Percentiles rank a stretch among this genome's conserved stretches.
phyloP scores from a whole-genome alignment of 2,329 filamentous ascomycete species.

The Plenodomus lindquistii region DNA sequence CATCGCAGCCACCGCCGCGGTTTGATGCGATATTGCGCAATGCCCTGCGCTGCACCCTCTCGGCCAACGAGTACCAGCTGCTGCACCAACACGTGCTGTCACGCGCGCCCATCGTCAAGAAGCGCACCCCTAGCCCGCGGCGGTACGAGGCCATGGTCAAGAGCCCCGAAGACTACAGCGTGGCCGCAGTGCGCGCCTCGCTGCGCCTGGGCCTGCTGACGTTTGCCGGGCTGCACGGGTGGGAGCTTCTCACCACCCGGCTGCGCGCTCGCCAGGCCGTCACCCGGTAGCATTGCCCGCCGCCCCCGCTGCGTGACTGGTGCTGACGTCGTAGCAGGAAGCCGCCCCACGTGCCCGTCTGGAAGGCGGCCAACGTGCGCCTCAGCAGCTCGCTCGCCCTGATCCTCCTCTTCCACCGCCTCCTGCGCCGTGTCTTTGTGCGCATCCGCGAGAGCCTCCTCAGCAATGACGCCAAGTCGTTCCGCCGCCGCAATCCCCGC shows the following conservation, averaged over 20 bases:
- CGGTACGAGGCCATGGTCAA: constrained; percentile 57
- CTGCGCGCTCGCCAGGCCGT: constrained; percentile 39
- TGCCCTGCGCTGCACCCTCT: constrained; percentile 80
- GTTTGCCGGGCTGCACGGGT: constrained; percentile 52
- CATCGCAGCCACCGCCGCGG: constrained; percentile 30
- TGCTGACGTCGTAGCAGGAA: too few species aligned
- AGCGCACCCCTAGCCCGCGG: constrained; percentile 54
- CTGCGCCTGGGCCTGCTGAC: constrained; percentile 50
- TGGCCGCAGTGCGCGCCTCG: constrained; percentile 51
- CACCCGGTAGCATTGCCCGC: constrained; percentile 20
- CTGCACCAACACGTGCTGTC: constrained; percentile 84
- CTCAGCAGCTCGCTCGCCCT: constrained; percentile 82
- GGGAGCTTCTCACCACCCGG: constrained; percentile 47
- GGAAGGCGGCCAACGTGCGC: constrained; percentile 69
- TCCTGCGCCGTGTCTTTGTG: constrained; percentile 87
- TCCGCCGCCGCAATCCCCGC: constrained; percentile 79
- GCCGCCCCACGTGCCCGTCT: constrained; percentile 46
- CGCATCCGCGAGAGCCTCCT: constrained; percentile 78
- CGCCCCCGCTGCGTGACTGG: background rate
- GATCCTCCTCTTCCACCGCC: constrained; percentile 83
- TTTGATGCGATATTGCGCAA: constrained; percentile 79
- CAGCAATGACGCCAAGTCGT: constrained; percentile 76
- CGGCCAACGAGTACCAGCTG: constrained; percentile 81
- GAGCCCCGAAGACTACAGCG: constrained; percentile 53
- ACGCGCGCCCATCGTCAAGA: constrained; percentile 65